These are phyloP conservation scores for Penicillium sp. DNA, from an alignment of 2,329 filamentous ascomycete genomes.

Conservation along the genomic window DNA sequence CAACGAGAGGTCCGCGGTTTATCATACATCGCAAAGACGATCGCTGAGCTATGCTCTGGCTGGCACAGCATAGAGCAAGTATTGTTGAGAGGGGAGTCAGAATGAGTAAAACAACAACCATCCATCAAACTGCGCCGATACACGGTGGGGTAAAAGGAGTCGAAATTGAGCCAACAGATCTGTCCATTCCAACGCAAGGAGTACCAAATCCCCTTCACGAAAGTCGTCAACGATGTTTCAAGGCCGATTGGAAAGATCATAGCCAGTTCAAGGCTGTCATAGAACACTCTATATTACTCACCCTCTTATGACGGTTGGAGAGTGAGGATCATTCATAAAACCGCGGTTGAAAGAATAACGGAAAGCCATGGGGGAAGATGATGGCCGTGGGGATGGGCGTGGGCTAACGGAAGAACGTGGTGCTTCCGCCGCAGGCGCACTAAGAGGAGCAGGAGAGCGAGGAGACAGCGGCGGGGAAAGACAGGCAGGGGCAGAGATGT, in stretches of 20 bases:
- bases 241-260: conserved; percentile 5
- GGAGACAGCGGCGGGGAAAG: conserved; percentile 30
- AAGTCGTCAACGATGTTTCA: conserved; percentile 20
- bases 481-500: conserved; percentile 15
- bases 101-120: background rate
- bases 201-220: conserved; percentile 19
- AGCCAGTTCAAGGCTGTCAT: conserved; percentile 17
- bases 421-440: conserved; percentile 8
- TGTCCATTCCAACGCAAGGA: conserved; percentile 16
- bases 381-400: conserved; percentile 19
- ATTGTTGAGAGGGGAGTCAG: conserved; percentile 1
- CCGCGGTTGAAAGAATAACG: conserved; percentile 26
- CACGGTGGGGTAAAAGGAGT: conserved; percentile 13
- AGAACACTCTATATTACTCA: conserved; percentile 23
- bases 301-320: conserved; percentile 30
- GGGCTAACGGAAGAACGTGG: conserved; percentile 16
- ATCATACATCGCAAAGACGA: conserved; percentile 35
- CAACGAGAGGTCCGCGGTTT: conserved; percentile 33
- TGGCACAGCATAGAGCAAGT: conserved; percentile 4
- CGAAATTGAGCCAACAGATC: conserved; percentile 13
- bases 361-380: conserved; percentile 26
- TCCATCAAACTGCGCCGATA: conserved; percentile 21
- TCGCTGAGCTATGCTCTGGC: conserved; percentile 11
- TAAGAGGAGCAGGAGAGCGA: conserved; percentile 20
- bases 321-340: conserved; percentile 28